Base-by-base conservation (phyloP, 495 filamentous ascomycete species). In the Cairneyella variabilis region DNA sequence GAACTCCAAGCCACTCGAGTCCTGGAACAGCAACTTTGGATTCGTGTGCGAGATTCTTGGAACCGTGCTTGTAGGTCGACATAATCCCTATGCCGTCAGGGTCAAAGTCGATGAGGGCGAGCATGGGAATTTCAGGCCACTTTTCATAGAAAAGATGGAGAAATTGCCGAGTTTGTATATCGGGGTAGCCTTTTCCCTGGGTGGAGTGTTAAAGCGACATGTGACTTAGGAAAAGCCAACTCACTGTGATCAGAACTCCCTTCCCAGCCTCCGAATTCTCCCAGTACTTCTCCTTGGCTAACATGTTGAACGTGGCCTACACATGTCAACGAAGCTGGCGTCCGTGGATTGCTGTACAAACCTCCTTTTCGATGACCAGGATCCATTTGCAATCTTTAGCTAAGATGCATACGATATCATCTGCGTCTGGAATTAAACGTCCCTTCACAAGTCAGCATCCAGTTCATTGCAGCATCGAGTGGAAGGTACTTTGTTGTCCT, bases 331-430 rank as follows among this genome's bases (percentile, higher is more conserved):
- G 17, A 37, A 16, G 8, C 18, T 27, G 2, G 2, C 10, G n/a
- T 3, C 23, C n/a, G 23, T 3, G 16, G n/a, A 39, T 23, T 30
- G 18, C 2, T 16, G 3, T 21, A 25, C 63, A 38, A 63, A 87
- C 90, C 75, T 98, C 93, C 72, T 98, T 98, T 65, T 98, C 93
- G 28, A 98, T 78, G 0, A 97, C 77, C 0, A 97, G 62, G 22
- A 97, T 72, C 91, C 90, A 96, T 40, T 77, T 66, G 0, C 78
- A 64, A 17, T 62, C 56, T 0, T 69, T 64, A 9, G 89, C 68
- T 48, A 84, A 68, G 16, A 95, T 62, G 4, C 62, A 65, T 1
- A 73, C 64, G 7, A 83, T 72, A 1, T 82, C 71, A 30, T 71
- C 70, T 12, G 78, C 54, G 11, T 74, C 76, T 9, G 90, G 88